Conservation (phyloP, 148 eudicot species). For the Cornus florida region DNA sequence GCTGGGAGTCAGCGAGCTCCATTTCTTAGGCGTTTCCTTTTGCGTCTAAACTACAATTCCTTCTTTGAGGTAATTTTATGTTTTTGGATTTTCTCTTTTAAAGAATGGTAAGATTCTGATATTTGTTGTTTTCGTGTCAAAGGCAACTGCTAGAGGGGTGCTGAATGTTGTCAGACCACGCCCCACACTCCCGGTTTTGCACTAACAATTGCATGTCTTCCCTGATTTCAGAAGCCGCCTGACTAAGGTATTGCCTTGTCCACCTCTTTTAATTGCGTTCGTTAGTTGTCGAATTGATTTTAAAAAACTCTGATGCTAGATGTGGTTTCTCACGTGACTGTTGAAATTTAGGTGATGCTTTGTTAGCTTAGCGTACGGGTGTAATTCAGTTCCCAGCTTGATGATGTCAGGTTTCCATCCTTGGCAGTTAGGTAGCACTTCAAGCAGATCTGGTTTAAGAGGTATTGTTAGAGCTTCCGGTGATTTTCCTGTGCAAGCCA, state of each 20-base stretch:
- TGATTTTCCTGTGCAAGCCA: not conserved
- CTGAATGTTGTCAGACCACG: constrained; percentile 82
- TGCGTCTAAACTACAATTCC: constrained; percentile 90
- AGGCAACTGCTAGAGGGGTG: constrained; percentile 90
- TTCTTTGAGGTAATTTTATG: constrained; percentile 78
- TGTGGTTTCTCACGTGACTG: not conserved
- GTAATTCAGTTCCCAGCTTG: not conserved
- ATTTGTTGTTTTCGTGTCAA: constrained; percentile 2
- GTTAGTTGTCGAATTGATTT: not conserved
- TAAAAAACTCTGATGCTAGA: not conserved
- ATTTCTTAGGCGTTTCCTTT: constrained; percentile 91
- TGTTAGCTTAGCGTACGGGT: not conserved
- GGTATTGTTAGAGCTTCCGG: not conserved
- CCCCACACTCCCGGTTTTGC: constrained; percentile 54
- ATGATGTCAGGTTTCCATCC: not conserved
- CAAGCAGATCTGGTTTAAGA: not conserved
- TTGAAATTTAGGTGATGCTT: constrained; percentile 12
- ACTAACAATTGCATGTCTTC: constrained; percentile 15
- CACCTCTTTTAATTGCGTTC: not conserved
- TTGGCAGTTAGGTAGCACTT: not conserved
- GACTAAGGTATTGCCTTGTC: not conserved
- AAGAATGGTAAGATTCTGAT: not conserved
- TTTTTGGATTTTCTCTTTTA: not conserved
- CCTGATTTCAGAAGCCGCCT: not conserved
- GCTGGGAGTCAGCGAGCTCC: constrained; percentile 99